Conservation (phyloP, 2,329 filamentous ascomycete species). For the Fusarium globosum region DNA sequence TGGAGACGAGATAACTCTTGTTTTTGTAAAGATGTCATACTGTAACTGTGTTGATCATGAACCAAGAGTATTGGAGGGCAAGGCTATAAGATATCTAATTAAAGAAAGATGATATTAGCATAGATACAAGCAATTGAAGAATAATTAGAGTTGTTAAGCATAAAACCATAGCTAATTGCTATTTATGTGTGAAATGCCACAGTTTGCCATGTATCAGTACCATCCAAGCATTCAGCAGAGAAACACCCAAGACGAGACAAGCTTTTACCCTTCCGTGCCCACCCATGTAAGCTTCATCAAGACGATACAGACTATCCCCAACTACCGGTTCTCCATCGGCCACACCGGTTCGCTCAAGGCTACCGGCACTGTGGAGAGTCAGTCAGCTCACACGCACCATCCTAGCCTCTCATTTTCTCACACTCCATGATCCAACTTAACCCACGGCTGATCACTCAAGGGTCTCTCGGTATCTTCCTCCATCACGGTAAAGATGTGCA, state of each 20-base stretch:
- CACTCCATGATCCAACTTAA: not conserved
- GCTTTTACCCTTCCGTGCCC: slow-evolving; percentile 5
- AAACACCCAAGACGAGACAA: slow-evolving; percentile 25
- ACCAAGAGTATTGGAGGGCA: not conserved
- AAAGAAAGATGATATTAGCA: not conserved
- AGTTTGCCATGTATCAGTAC: not conserved
- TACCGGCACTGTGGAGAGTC: not conserved
- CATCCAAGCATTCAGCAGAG: slow-evolving; percentile 9
- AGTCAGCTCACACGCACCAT: not conserved
- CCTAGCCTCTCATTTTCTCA: slow-evolving; percentile 1
- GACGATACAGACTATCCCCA: slow-evolving; percentile 3
- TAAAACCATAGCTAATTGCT: not conserved
- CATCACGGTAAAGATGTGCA: slow-evolving; percentile 23
- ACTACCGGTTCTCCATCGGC: slow-evolving; percentile 4
- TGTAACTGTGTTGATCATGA: not conserved
- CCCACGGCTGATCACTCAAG: slow-evolving; percentile 6
- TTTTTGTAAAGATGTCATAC: not conserved
- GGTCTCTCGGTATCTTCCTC: slow-evolving; percentile 10
- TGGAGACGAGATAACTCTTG: slow-evolving; percentile 8
- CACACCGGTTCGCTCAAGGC: slow-evolving; percentile 7
- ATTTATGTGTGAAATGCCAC: not conserved
- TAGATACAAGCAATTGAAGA: no score
- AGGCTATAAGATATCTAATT: no score
- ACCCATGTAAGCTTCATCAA: slow-evolving; percentile 19
- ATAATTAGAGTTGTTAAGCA: not conserved